Conservation (phyloP, 2,329 filamentous ascomycete species). For the Aspergillus novofumigatus region DNA sequence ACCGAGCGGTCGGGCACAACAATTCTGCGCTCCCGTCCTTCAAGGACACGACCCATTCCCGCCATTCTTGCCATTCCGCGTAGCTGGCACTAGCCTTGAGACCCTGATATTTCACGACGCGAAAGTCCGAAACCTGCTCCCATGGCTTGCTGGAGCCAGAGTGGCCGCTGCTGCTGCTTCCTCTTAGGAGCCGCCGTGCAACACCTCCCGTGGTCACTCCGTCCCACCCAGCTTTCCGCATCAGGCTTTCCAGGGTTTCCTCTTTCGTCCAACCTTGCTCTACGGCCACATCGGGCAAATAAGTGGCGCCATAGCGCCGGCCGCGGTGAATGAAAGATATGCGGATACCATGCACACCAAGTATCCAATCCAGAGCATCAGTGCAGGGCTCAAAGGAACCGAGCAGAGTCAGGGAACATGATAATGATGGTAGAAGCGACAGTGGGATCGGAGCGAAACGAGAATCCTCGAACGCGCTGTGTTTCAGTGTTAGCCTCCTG, state of each 20-base stretch:
- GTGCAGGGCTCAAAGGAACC: constrained; percentile 76
- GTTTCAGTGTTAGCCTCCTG: constrained; percentile 1
- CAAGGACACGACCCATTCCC: constrained; percentile 58
- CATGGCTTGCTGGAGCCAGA: constrained; percentile 48
- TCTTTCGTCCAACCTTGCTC: constrained; percentile 97
- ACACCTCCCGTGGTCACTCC: constrained; percentile 47
- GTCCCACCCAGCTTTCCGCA: constrained; percentile 91
- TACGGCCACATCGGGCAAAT: constrained; percentile 82
- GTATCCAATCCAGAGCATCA: constrained; percentile 75
- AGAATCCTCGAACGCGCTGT: constrained; percentile 59
- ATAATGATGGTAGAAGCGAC: constrained; percentile 45
- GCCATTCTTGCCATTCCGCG: constrained; percentile 73
- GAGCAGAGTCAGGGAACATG: constrained; percentile 70
- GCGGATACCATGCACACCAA: constrained; percentile 81
- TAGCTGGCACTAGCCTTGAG: constrained; percentile 69
- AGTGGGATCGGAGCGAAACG: constrained; percentile 57
- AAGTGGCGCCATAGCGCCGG: constrained; percentile 76
- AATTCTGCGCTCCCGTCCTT: constrained; percentile 27
- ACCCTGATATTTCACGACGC: constrained; percentile 81
- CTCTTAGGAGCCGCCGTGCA: constrained; percentile 35
- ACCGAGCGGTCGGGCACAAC: constrained; percentile 1
- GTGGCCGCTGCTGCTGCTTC: constrained; percentile 33
- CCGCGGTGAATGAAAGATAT: constrained; percentile 76
- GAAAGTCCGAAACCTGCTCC: constrained; percentile 69
- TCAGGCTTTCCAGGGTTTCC: constrained; percentile 81